Base-by-base conservation (phyloP, 1,139 yeast species). In the Suhomyces bolitotheri region DNA sequence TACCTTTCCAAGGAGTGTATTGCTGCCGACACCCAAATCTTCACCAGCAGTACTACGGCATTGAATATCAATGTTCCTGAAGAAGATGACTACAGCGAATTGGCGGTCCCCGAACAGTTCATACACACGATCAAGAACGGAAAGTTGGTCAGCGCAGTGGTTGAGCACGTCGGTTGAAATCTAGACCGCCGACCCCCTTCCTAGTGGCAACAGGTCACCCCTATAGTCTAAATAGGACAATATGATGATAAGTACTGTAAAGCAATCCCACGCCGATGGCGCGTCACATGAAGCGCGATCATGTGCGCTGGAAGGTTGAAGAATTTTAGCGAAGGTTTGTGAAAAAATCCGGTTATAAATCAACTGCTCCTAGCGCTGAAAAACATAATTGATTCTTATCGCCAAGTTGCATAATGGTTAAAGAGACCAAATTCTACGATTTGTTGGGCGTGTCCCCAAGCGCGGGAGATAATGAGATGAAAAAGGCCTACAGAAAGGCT, bases 401-500 rank as follows among this genome's bases (percentile, higher is more conserved):
- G 20, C 8, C 11, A 7, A 7, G n/a, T 15, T 22, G 26, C 20
- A 34, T 9, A 6, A 90, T 92, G 97, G 97, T 84, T 45, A 88
- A 81, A 56, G 97, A 92, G 43, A 82, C 97, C 27, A 85, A 85
- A 59, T 76, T 83, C 46, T 92, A 92, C 67, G 97, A 90, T 54
- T 61, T 77, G 22, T 73, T 90, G 50, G 96, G 95, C 36, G 95
- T 90, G 33, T 57, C 85, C 20, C 80, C 88, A 34, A 73, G 73
- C 37, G 97, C 97, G 26, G 68, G 80, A 20, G 96, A 86, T 36
- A 64, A 77, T 29, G 95, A 90, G 64, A 81, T 92, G 62, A 92
- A 90, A 66, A 92, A 92, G 64, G 97, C 97, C 14, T 92, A 92
- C 71, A 82, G 97, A 73, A 80, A 86, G 54, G 78, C 87, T 33